Conservation (phyloP, 441 rosid genomes). For the Lepidium campestre region DNA sequence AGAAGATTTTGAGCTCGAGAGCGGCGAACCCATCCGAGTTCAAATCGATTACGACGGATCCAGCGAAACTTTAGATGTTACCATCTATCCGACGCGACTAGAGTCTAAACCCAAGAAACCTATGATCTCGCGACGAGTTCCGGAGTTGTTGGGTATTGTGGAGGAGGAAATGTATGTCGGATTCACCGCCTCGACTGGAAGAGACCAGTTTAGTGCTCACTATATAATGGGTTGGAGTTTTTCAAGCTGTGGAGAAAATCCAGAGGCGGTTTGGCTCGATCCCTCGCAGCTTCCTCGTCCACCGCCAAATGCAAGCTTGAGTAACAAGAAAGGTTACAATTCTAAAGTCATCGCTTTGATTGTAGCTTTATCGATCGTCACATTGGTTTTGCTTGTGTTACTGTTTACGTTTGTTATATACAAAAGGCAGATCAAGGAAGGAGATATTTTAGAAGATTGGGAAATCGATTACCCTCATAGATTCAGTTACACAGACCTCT, state of each 20-base stretch:
- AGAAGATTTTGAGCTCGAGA: background rate
- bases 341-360: slow-evolving; percentile 34
- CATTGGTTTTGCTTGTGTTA: slow-evolving; percentile 25
- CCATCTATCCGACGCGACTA: background rate
- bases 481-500: slow-evolving; percentile 50
- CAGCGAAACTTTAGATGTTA: background rate
- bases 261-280: slow-evolving; percentile 28
- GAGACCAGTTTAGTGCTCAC: slow-evolving; percentile 39
- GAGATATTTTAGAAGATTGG: slow-evolving; percentile 56
- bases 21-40: slow-evolving; percentile 2
- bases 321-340: slow-evolving; percentile 13
- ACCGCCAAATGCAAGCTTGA: slow-evolving; percentile 20
- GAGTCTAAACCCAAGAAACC: background rate
- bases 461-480: slow-evolving; percentile 73
- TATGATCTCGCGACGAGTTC: background rate
- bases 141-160: slow-evolving; percentile 15
- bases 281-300: slow-evolving; percentile 34
- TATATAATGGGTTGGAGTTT: slow-evolving; percentile 67
- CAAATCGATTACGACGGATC: background rate
- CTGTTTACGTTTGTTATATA: slow-evolving; percentile 17
- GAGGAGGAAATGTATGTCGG: slow-evolving; percentile 41
- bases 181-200: slow-evolving; percentile 59
- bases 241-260: slow-evolving; percentile 16
- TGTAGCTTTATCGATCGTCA: slow-evolving; percentile 25
- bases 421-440: slow-evolving; percentile 5